Evolutionary conservation across 2,329 filamentous ascomycete genomes (phyloP).

Genomic region (Dothistroma septosporum): DNA sequence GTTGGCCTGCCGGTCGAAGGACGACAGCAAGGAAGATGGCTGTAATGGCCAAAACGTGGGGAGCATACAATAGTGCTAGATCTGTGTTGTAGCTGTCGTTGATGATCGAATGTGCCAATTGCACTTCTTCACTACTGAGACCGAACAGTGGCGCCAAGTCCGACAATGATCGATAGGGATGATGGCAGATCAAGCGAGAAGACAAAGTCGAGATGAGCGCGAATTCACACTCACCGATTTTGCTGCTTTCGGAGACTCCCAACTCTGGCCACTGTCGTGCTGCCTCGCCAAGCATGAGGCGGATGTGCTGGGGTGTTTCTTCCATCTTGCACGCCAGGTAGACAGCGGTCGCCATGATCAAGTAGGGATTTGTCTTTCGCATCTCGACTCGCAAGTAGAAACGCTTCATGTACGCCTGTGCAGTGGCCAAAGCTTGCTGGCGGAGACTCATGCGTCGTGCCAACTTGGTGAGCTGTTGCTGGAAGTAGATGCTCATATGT

Average conservation of each 20-base stretch:
- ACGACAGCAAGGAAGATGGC: conserved; percentile 81
- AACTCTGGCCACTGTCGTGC: conserved; percentile 79
- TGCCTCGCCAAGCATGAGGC: conserved; percentile 81
- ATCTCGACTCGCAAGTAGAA: conserved; percentile 92
- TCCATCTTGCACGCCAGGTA: conserved; percentile 98
- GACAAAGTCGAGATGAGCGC: conserved; percentile 86
- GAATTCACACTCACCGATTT: conserved; percentile 91
- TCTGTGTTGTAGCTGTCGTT: conserved; percentile 94
- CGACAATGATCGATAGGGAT: conserved; percentile 78
- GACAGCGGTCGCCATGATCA: conserved; percentile 86
- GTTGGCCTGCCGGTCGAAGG: conserved; percentile 60
- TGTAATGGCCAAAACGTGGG: conserved; percentile 84
- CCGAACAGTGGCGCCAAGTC: conserved; percentile 66
- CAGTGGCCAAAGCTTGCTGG: conserved; percentile 90
- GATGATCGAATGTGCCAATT: conserved; percentile 74
- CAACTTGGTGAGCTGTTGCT: conserved; percentile 77
- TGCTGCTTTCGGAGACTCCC: conserved; percentile 70
- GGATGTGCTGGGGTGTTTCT: conserved; percentile 93
- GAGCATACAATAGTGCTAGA: conserved; percentile 76
- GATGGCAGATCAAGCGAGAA: conserved; percentile 83
- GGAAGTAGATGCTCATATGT: conserved; percentile 86
- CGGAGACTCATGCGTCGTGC: conserved; percentile 78
- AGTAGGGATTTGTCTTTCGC: conserved; percentile 85
- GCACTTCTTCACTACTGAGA: conserved; percentile 72
- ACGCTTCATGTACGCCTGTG: conserved; percentile 88